phyloP scores from a whole-genome alignment of 1,284 basidiomycete genomes.

The Ganoderma sinense region DNA sequence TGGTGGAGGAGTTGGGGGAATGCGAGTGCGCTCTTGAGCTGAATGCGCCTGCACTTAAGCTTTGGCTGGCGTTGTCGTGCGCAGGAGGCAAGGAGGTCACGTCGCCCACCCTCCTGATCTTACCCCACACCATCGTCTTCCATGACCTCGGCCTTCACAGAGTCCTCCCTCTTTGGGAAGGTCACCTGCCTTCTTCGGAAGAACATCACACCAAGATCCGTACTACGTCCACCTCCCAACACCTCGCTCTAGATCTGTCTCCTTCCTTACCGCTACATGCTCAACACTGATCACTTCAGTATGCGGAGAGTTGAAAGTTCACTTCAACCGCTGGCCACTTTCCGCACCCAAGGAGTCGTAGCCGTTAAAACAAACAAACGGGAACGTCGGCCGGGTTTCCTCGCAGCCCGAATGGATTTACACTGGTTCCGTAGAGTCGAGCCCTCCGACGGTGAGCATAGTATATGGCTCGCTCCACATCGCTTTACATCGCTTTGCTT shows the following conservation, averaged over 20 bases:
- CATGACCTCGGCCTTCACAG: slow-evolving; percentile 11
- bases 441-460: background rate
- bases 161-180: background rate
- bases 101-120: slow-evolving; percentile 22
- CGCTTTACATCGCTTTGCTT: background rate
- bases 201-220: background rate
- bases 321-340: no score
- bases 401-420: no score
- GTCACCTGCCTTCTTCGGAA: background rate
- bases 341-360: no score
- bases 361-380: no score
- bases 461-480: background rate
- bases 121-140: slow-evolving; percentile 4
- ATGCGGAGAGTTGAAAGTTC: no score
- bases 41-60: background rate
- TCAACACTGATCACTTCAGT: no score
- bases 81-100: slow-evolving; percentile 19
- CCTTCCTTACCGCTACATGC: no score
- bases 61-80: background rate
- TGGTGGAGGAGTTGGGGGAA: slow-evolving; percentile 1
- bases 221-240: background rate
- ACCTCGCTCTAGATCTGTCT: background rate
- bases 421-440: no score
- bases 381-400: no score
- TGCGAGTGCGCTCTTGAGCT: background rate